Evolutionary conservation across 352 stramenopile genomes (phyloP), one percentile per base, ranked within the genome.

Genomic region (Pelagophyceae sp.): DNA sequence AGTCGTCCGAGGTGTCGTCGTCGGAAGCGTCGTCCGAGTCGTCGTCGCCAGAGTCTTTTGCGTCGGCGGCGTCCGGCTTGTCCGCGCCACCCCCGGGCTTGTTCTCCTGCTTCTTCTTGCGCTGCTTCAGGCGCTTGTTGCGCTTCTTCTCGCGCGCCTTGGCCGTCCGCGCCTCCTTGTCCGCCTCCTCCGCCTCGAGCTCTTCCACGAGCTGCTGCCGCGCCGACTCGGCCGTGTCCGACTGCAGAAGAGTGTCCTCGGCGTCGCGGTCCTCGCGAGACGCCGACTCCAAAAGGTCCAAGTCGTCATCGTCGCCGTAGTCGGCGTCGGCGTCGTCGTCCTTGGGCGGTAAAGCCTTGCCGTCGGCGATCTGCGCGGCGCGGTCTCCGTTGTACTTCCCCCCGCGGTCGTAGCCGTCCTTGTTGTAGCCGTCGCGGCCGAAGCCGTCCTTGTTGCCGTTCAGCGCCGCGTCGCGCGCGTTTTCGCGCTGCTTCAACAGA

Each of bases 181-280:
- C 67, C 20, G 67, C 67, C 67, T 74, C 67, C 67, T 74, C 67
- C 6, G 33, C 35, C 67, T 74, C 67, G 67, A 74, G 67, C 67
- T 74, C 67, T 27, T 74, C 67, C 15, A 74, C 67, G 67, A 74
- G 67, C 35, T 19, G 6, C 33, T 25, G 61, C n/a, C 61, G 61
- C 33, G 61, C 61, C 11, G 61, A 17, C 61, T 71, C 67, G 33
- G 67, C 67, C n/a, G 6, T 40, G 45, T 23, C 45, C 45, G 45
- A 54, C 45, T 23, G 11, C 11, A 20, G 35, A 37, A 19, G 17
- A 23, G 2, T 37, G 67, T 58, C 38, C 35, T 74, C 29, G 38
- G 23, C 38, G 33, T 74, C 45, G n/a, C n/a, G n/a, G n/a, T n/a
- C n/a, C n/a, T n/a, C n/a, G n/a, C n/a, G n/a, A n/a, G n/a, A n/a